Evolutionary conservation across 2,329 filamentous ascomycete genomes (phyloP).

Genomic region (Hypoxylon sp.): DNA sequence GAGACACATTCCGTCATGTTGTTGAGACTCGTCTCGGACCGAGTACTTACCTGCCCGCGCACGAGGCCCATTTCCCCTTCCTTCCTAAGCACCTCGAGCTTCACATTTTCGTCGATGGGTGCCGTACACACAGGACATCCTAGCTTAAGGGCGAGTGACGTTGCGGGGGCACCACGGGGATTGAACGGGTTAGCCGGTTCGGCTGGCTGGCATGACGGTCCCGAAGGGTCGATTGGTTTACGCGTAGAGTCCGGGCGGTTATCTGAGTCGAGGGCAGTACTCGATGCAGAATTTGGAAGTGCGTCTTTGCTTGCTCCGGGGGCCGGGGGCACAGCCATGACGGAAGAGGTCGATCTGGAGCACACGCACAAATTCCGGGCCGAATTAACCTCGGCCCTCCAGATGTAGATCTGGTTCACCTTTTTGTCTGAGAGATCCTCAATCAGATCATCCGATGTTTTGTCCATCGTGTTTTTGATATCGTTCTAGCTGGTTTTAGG

Average conservation of each 20-base stretch:
- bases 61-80: constrained; percentile 34
- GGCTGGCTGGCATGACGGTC: not conserved
- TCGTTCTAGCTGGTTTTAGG: not conserved
- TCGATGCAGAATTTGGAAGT: constrained; percentile 2
- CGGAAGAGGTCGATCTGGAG: constrained; percentile 50
- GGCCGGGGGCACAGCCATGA: constrained; percentile 10
- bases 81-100: constrained; percentile 28
- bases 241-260: constrained; percentile 2
- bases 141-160: not conserved
- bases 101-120: constrained; percentile 32
- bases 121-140: constrained; percentile 37
- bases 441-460: not conserved
- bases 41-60: constrained; percentile 15
- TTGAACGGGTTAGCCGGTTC: not conserved
- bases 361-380: constrained; percentile 53
- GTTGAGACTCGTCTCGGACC: constrained; percentile 5
- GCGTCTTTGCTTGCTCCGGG: not conserved
- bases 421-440: constrained; percentile 33
- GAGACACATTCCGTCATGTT: not conserved
- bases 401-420: constrained; percentile 59
- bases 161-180: not conserved
- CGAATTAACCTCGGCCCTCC: constrained; percentile 63
- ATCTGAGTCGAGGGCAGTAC: constrained; percentile 6
- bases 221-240: not conserved
- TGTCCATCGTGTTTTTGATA: constrained; percentile 9